Base-by-base conservation (phyloP, 495 filamentous ascomycete genomes). In the Neurospora sp. region DNA sequence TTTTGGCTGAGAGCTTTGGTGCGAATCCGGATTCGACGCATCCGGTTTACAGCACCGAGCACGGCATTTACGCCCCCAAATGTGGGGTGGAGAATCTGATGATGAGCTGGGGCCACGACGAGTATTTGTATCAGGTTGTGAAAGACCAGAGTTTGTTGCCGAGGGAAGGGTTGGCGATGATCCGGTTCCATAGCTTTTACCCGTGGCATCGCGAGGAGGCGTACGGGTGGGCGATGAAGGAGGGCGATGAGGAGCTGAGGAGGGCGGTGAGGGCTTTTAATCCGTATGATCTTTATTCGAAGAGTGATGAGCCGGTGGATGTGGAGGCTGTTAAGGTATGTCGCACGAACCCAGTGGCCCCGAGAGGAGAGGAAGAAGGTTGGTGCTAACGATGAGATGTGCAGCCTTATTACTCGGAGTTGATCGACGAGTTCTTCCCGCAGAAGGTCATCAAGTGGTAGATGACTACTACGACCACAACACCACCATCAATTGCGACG, bases 41-140 rank as follows among this genome's bases (percentile, higher is more conserved):
- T 79, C 77, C 82, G 0, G 85, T 94, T 69, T 96, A 93, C 79
- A 84, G 88, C 75, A 90, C 89, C 35, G 84, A 90, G 79, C 83
- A 89, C 75, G 94, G 94, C 27, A 94, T 97, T 73, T 97, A 97
- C 80, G 83, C 82, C 1, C 87, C 89, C 7, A 88, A 90, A 4
- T 94, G 92, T 74, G 94, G 94, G 3, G 81, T 96, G 14, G 91
- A 94, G 75, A 93, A 92, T 74, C 83, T 97, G 69, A 93, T 97
- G 89, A 86, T 97, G 72, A 93, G 90, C 71, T 96, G 93, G 93
- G 93, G 94, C 37, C 94, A 97, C 76, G 93, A 97, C 75, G 94
- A 97, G 82, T 97, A 94, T 77, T 85, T 97, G 53, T 96, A 96
- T 81, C 90, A 93, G 75, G 89, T 97, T 53, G 86, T 90, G 76